Conservation (phyloP, 169 alveolate species). For the Cryptosporidium muris region DNA sequence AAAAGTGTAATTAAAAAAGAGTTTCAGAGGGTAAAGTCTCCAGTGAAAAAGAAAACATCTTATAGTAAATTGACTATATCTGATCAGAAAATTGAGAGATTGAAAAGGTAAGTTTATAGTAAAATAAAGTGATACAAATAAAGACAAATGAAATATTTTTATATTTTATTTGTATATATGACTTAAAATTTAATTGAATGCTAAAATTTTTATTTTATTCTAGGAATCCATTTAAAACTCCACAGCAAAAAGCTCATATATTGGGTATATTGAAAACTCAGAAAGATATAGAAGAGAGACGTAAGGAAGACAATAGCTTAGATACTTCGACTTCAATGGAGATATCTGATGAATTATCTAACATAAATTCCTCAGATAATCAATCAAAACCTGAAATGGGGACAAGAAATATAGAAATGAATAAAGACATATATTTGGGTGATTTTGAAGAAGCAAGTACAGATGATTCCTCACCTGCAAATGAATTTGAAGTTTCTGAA, state of each 20-base stretch:
- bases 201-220: background rate
- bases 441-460: constrained; percentile 32
- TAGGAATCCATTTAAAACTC: constrained; percentile 60
- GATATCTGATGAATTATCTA: too few relatives aligned
- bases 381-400: background rate
- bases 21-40: background rate
- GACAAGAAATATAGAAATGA: background rate
- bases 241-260: constrained; percentile 31
- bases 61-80: constrained; percentile 22
- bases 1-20: constrained; percentile 30
- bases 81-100: constrained; percentile 25
- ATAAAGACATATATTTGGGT: constrained; percentile 14
- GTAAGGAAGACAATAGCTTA: constrained; percentile 1
- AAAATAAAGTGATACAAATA: background rate
- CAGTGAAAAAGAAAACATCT: constrained; percentile 1
- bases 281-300: constrained; percentile 14
- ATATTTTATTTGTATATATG: background rate
- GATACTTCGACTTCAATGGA: background rate
- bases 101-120: constrained; percentile 44
- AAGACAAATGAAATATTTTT: background rate
- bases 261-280: constrained; percentile 27
- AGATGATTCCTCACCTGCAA: background rate
- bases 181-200: background rate
- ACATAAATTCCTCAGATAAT: too few relatives aligned
- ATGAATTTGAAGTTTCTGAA: constrained; percentile 5